phyloP scores from a whole-genome alignment of 352 stramenopile genomes.

The Thalassiosira hispida region DNA sequence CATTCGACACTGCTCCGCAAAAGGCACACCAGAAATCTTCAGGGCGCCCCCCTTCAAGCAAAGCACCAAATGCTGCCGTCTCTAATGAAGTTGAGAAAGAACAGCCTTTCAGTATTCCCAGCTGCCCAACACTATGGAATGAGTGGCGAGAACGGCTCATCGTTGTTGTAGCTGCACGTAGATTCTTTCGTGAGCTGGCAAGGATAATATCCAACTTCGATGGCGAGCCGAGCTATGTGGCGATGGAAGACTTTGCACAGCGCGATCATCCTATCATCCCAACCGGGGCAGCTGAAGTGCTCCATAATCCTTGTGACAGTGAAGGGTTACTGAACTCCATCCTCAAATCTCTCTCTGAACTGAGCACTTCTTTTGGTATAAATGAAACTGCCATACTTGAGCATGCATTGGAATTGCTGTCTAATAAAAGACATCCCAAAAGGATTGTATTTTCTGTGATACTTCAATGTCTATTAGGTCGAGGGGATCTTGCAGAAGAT shows the following conservation, averaged over 20 bases:
- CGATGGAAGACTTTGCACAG: constrained; percentile 39
- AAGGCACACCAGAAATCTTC: constrained; percentile 17
- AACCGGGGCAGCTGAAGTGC: constrained; percentile 58
- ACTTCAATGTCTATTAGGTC: constrained; percentile 62
- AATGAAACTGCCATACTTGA: constrained; percentile 59
- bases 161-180: constrained; percentile 49
- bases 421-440: constrained; percentile 33
- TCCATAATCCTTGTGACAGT: constrained; percentile 75
- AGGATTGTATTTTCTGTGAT: constrained; percentile 71
- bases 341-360: constrained; percentile 43
- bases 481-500: constrained; percentile 75
- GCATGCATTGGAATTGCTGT: constrained; percentile 56
- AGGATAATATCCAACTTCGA: constrained; percentile 64
- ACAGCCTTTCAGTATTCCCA: constrained; percentile 38
- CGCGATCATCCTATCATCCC: constrained; percentile 59
- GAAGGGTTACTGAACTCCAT: constrained; percentile 59
- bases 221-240: constrained; percentile 47
- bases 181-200: constrained; percentile 74
- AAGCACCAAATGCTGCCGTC: constrained; percentile 4
- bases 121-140: constrained; percentile 63
- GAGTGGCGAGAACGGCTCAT: constrained; percentile 67
- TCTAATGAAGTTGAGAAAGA: constrained; percentile 35
- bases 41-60: background rate
- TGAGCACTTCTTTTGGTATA: constrained; percentile 57
- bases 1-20: constrained; percentile 49